Evolutionary conservation across 129 eudicot species (phyloP), one percentile per base, ranked within the genome.

Genomic region (Tanacetum coccineum): DNA sequence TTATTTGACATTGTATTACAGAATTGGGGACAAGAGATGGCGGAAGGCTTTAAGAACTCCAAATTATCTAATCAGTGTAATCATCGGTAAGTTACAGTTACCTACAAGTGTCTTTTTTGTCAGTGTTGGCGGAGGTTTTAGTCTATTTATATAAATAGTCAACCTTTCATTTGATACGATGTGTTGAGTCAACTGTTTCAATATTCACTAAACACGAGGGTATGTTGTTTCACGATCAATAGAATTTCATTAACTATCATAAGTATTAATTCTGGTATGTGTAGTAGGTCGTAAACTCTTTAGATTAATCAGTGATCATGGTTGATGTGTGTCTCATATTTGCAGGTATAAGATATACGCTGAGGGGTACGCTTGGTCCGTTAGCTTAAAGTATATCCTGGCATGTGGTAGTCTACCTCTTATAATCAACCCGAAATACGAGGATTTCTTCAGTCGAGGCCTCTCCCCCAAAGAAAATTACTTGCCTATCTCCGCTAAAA

Each of bases 321-420:
- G 13, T 70, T 53, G 14, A 36, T 36, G 42, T 7, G 8, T 36
- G 42, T 9, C 42, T 36, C 42, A 36, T 36, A 2, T 36, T 7
- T 72, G 81, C 81, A 89, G 96, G 74, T 89, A 86, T 76, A 89
- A 89, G 85, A 89, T 89, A 53, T 89, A 89, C 49, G 96, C 96
- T 3, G 96, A 89, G 74, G 96, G 96, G 11, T 89, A 83, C 74
- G 96, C 96, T 74, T 89, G 96, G 96, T 89, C 96, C 4, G 95
- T 89, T 69, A 89, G 96, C 74, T 79, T 89, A 76, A 89, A 89
- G 68, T 89, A 89, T 53, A 89, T 89, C 14, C 70, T 89, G 63
- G 67, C 96, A 58, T 89, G 96, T 67, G 96, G 96, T 45, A 66
- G 77, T 25, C 79, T 83, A 28, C 87, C 96, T 26, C 76, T 89